phyloP scores from a whole-genome alignment of 345 rosid genomes.

The Citrus maxima region DNA sequence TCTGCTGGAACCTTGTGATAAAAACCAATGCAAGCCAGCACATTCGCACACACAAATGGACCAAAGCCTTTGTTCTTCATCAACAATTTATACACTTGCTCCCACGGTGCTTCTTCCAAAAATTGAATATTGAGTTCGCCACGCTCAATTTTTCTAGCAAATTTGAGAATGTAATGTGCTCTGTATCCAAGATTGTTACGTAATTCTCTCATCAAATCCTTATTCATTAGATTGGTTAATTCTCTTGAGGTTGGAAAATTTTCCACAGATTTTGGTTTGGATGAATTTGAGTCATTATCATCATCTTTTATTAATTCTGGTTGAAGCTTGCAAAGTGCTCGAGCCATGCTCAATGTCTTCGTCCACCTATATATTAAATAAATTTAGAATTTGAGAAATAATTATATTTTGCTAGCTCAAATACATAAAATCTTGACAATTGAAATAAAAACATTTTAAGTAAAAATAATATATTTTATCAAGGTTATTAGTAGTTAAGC shows the following conservation, averaged over 20 bases:
- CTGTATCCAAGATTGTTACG: conserved; percentile 48
- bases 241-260: conserved; percentile 49
- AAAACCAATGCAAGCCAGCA: conserved; percentile 47
- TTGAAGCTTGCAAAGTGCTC: conserved; percentile 38
- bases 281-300: not conserved
- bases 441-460: too few relatives aligned
- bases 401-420: too few relatives aligned
- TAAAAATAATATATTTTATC: too few relatives aligned
- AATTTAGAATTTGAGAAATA: not conserved
- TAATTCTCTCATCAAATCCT: conserved; percentile 4
- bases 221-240: conserved; percentile 21
- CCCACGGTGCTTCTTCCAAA: conserved; percentile 1
- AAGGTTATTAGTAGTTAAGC: too few relatives aligned
- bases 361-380: conserved; percentile 26
- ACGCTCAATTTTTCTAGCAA: conserved; percentile 27
- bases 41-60: conserved; percentile 31
- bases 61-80: conserved; percentile 37
- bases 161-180: conserved; percentile 20
- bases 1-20: conserved; percentile 45
- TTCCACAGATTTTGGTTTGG: not conserved
- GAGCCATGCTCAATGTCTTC: conserved; percentile 44
- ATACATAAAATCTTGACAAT: too few relatives aligned
- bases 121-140: conserved; percentile 25
- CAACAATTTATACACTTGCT: not conserved
- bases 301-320: conserved; percentile 1